These are phyloP conservation scores for Blakeslea trispora DNA, from an alignment of 371 early-diverging fungal species.

Conservation along the genomic window DNA sequence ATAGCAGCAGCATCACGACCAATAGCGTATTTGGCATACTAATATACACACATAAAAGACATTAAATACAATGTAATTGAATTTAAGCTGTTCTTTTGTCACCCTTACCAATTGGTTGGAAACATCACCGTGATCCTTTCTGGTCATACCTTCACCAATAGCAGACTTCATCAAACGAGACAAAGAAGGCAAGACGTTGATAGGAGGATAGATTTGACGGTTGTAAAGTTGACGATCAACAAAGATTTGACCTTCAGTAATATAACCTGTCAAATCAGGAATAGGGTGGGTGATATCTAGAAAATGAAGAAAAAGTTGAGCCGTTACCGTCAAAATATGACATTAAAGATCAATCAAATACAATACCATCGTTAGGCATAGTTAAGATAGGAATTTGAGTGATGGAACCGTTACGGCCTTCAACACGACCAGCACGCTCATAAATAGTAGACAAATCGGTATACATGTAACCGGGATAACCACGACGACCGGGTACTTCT, in stretches of 20 bases:
- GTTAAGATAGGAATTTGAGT: conserved; percentile 99
- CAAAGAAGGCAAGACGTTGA: conserved; percentile 99
- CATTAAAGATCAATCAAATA: too few species aligned
- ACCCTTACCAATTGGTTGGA: conserved; percentile 94
- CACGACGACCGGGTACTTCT: conserved; percentile 99
- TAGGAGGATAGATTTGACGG: conserved; percentile 99
- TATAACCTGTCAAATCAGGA: conserved; percentile 99
- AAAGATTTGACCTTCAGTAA: conserved; percentile 99
- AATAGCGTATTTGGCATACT: conserved; percentile 99
- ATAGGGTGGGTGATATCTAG: conserved; percentile 99
- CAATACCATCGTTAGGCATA: conserved; percentile 99
- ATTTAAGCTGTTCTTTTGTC: background rate
- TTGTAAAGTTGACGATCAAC: conserved; percentile 99
- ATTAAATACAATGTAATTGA: background rate
- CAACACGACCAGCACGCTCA: conserved; percentile 99
- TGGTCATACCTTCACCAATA: conserved; percentile 99
- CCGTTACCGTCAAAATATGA: too few species aligned
- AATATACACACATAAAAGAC: too few species aligned
- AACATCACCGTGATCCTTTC: conserved; percentile 99
- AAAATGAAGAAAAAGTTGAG: background rate
- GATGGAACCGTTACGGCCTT: conserved; percentile 99
- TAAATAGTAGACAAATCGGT: conserved; percentile 99
- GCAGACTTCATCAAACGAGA: conserved; percentile 99
- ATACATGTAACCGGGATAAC: conserved; percentile 99
- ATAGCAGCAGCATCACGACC: conserved; percentile 99